Base-by-base conservation (phyloP, 2,329 filamentous ascomycete species). In the Colletotrichum sp. region DNA sequence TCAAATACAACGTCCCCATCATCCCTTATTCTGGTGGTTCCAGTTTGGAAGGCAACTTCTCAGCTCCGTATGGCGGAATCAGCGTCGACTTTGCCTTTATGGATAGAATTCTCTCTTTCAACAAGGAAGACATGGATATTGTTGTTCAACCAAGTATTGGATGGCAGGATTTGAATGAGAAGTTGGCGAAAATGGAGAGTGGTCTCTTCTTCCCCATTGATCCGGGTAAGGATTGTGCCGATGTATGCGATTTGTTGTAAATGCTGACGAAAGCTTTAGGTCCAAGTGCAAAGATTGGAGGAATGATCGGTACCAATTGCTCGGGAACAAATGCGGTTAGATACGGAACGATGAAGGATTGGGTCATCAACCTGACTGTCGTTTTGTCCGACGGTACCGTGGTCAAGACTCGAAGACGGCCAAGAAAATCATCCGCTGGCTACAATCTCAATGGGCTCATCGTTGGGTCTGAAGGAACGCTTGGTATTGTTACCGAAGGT, bases 131-230 rank as follows among this genome's bases (percentile, higher is more conserved):
- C 82, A 95, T 98, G 94, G 96, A 98, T 80, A 89, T 98, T 66
- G 94, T 98, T 6, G 95, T 98, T 5, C 96, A 98, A 83, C 96
- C 96, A 5, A 94, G 94, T 8, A 93, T 98, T 12, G 93, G 94
- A n/a, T 98, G 96, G 96, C 96, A 97, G 90, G 92, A 94, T 68
- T 86, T 98, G 74, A 98, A 98, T 80, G 92, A 94, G 78, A 86
- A 91, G 79, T 83, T 93, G 61, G 89, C 92, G 65, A 92, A 94
- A 80, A 91, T 94, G 84, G 89, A 91, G 52, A 93, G 91, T 6
- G 95, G 95, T 0, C 90, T 98, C 2, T 98, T 98, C 86, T 97
- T 98, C 82, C 96, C 96, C 1, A 93, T 98, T 15, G 96, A 98
- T 80, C 96, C 96, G 15, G 94, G 94, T 82, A 79, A 77, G 86